Conservation (phyloP, 345 rosid genomes). For the Crucihimalaya himalaica region DNA sequence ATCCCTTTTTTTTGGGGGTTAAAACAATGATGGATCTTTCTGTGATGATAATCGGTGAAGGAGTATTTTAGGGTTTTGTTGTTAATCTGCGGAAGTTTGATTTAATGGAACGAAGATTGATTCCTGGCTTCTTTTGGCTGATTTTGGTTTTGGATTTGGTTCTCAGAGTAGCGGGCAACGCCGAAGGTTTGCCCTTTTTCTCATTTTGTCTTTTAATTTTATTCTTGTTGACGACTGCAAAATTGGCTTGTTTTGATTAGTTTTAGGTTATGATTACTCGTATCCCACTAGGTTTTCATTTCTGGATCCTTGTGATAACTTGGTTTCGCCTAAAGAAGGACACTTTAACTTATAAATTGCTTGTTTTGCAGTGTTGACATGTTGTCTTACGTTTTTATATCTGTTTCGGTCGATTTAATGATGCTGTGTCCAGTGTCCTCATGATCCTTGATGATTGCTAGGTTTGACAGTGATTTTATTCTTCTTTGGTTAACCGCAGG, state of each 20-base stretch:
- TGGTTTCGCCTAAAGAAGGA: not conserved
- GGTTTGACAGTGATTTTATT: not conserved
- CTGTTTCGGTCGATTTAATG: not conserved
- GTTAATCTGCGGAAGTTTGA: not conserved
- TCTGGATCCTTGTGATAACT: not conserved
- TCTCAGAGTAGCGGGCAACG: conserved; percentile 58
- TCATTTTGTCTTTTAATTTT: conserved; percentile 4
- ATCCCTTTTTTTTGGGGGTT: not conserved
- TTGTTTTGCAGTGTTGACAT: conserved; percentile 2
- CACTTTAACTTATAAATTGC: not conserved
- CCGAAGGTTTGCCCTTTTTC: conserved; percentile 55
- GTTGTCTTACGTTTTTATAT: not conserved
- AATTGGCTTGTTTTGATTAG: not conserved
- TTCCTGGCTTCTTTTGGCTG: conserved; percentile 48
- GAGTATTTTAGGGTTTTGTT: conserved; percentile 29
- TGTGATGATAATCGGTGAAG: conserved; percentile 13
- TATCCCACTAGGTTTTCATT: not conserved
- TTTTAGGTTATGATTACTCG: not conserved
- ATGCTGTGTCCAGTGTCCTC: not conserved
- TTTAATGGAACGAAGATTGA: conserved; percentile 37
- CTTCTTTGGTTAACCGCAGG: conserved; percentile 45
- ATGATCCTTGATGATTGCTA: conserved; percentile 9
- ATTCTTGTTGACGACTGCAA: not conserved
- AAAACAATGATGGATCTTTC: conserved; percentile 32
- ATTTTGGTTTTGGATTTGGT: conserved; percentile 51